These are phyloP conservation scores for Colletotrichum trifolii DNA, from an alignment of 2,329 filamentous ascomycete species.

Conservation along the genomic window DNA sequence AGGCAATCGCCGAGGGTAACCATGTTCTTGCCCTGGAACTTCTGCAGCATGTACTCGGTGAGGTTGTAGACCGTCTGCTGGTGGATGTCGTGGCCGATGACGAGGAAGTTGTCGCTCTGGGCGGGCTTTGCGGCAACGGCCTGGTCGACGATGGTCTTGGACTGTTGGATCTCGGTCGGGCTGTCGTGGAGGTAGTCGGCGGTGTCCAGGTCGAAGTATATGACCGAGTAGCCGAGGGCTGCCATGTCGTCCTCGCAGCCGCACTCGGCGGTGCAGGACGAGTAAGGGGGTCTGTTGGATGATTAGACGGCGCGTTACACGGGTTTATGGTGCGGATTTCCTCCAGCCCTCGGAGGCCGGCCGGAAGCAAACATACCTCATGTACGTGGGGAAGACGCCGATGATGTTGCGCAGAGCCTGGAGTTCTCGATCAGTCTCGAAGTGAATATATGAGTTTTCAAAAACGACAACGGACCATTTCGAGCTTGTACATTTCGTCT, in stretches of 20 bases:
- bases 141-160: slow-evolving; percentile 50
- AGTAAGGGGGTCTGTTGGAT: slow-evolving; percentile 50
- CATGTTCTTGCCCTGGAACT: slow-evolving; percentile 51
- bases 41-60: slow-evolving; percentile 49
- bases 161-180: slow-evolving; percentile 45
- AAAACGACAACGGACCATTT: slow-evolving; percentile 15
- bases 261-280: slow-evolving; percentile 50
- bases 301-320: not conserved
- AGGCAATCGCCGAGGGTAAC: slow-evolving; percentile 64
- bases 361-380: slow-evolving; percentile 43
- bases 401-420: slow-evolving; percentile 63
- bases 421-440: slow-evolving; percentile 62
- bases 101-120: slow-evolving; percentile 38
- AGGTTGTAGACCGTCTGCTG: slow-evolving; percentile 53
- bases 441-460: slow-evolving; percentile 33
- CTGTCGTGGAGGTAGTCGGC: slow-evolving; percentile 48
- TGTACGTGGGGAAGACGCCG: slow-evolving; percentile 65
- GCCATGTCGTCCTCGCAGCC: slow-evolving; percentile 35
- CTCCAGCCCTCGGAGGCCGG: no score
- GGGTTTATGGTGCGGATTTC: not conserved
- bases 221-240: slow-evolving; percentile 48
- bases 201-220: slow-evolving; percentile 52
- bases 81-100: slow-evolving; percentile 55
- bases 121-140: slow-evolving; percentile 44
- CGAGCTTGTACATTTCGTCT: slow-evolving; percentile 42